Conservation (phyloP, 306 rosid species). For the Senna tora region DNA sequence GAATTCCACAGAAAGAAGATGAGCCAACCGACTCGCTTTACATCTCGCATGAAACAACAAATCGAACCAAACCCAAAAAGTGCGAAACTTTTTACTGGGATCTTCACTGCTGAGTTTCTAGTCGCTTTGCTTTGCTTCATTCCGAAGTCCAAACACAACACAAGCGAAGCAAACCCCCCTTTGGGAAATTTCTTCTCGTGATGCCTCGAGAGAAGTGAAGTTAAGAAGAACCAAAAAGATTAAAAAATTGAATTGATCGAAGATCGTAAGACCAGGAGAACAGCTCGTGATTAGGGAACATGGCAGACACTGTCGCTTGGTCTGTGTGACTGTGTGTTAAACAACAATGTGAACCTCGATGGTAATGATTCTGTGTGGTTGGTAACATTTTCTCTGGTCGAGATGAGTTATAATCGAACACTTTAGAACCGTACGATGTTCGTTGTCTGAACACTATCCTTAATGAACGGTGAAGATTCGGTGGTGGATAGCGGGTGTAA, state of each 20-base stretch:
- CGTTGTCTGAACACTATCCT: neutral
- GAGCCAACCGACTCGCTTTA: slow-evolving; percentile 43
- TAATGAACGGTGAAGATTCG: slow-evolving; percentile 28
- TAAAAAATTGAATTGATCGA: slow-evolving; percentile 7
- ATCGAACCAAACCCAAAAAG: slow-evolving; percentile 41
- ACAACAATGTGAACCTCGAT: slow-evolving; percentile 1
- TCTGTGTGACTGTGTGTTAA: slow-evolving; percentile 30
- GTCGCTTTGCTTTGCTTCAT: slow-evolving; percentile 13
- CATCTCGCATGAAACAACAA: slow-evolving; percentile 42
- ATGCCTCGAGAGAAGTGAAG: slow-evolving; percentile 44
- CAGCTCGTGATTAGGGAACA: slow-evolving; percentile 73
- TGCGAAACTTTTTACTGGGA: slow-evolving; percentile 48
- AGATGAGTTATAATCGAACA: neutral
- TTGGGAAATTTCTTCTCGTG: slow-evolving; percentile 19
- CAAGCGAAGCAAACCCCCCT: slow-evolving; percentile 23
- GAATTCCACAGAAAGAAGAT: slow-evolving; percentile 46
- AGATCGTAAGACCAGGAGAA: slow-evolving; percentile 50
- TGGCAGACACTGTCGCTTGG: slow-evolving; percentile 66
- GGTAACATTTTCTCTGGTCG: slow-evolving; percentile 1
- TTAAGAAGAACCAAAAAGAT: slow-evolving; percentile 14
- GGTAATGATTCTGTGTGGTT: slow-evolving; percentile 22
- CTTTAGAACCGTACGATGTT: slow-evolving; percentile 18
- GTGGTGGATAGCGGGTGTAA: neutral
- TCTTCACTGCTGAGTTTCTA: slow-evolving; percentile 14
- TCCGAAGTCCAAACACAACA: neutral